These are phyloP conservation scores for Naganishia kalamii DNA, from an alignment of 768 basidiomycete genomes.

Conservation along the genomic window DNA sequence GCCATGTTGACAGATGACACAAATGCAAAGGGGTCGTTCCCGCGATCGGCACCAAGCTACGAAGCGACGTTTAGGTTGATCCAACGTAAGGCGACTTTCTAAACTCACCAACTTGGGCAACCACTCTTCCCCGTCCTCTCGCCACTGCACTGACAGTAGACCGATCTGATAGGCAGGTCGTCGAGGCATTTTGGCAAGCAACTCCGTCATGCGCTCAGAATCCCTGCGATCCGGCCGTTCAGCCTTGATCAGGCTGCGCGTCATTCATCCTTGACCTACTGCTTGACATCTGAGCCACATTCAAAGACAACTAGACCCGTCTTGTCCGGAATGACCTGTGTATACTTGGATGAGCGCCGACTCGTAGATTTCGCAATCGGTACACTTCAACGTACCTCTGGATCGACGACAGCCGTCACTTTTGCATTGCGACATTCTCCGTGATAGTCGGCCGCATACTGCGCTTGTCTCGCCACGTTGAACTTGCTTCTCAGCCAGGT, in stretches of 20 bases:
- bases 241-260: not conserved
- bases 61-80: not conserved
- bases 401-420: constrained; percentile 12
- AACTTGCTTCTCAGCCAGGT: constrained; percentile 12
- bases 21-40: not conserved
- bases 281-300: not conserved
- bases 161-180: constrained; percentile 15
- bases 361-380: not conserved
- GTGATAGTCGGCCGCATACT: constrained; percentile 2
- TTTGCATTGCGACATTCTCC: constrained; percentile 9
- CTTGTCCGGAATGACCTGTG: not conserved
- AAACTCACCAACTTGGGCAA: not conserved
- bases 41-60: not conserved
- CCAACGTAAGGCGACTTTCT: not conserved
- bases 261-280: not conserved
- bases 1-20: constrained; percentile 10
- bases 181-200: not conserved
- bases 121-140: not conserved
- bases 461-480: not conserved
- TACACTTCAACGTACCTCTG: not conserved
- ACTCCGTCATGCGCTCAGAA: not conserved
- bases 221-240: constrained; percentile 1
- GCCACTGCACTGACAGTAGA: constrained; percentile 9
- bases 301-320: constrained; percentile 20
- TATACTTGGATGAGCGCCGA: not conserved